These are phyloP conservation scores for Botrytis medusae DNA, from an alignment of 2,329 filamentous ascomycete species.

Conservation along the genomic window DNA sequence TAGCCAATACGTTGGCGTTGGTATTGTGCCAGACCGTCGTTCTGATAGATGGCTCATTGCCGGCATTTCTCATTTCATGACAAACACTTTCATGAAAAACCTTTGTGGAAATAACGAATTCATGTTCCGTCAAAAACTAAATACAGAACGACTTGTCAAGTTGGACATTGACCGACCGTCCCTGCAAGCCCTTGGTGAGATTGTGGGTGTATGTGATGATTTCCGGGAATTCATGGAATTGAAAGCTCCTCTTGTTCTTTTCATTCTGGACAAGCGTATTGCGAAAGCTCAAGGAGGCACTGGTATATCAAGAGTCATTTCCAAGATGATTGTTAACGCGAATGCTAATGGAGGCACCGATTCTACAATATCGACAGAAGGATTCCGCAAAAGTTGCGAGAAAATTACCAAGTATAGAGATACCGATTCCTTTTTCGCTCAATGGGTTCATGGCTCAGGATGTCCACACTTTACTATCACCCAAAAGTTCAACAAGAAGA, in stretches of 20 bases:
- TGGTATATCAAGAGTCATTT: constrained; percentile 78
- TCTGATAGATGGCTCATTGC: constrained; percentile 86
- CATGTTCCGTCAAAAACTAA: constrained; percentile 81
- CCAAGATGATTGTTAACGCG: constrained; percentile 80
- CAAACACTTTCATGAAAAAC: constrained; percentile 85
- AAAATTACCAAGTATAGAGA: constrained; percentile 78
- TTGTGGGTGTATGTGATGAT: constrained; percentile 77
- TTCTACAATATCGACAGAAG: constrained; percentile 66
- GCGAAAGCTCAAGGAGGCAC: constrained; percentile 83
- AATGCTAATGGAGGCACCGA: constrained; percentile 76
- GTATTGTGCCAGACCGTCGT: constrained; percentile 79
- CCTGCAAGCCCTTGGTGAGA: constrained; percentile 74
- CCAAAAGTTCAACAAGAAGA: constrained; percentile 96
- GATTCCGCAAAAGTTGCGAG: constrained; percentile 82
- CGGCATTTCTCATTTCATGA: constrained; percentile 92
- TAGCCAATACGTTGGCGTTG: constrained; percentile 91
- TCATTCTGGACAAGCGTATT: constrained; percentile 88
- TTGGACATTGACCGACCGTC: constrained; percentile 80
- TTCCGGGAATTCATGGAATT: constrained; percentile 87
- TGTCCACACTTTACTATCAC: constrained; percentile 85
- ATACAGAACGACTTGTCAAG: constrained; percentile 79
- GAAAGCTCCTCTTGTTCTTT: constrained; percentile 87
- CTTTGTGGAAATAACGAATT: constrained; percentile 95
- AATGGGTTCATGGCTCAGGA: constrained; percentile 87
- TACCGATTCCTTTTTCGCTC: constrained; percentile 86